Conservation (phyloP, 1,284 basidiomycete genomes). For the Ceraceosorus bombacis region DNA sequence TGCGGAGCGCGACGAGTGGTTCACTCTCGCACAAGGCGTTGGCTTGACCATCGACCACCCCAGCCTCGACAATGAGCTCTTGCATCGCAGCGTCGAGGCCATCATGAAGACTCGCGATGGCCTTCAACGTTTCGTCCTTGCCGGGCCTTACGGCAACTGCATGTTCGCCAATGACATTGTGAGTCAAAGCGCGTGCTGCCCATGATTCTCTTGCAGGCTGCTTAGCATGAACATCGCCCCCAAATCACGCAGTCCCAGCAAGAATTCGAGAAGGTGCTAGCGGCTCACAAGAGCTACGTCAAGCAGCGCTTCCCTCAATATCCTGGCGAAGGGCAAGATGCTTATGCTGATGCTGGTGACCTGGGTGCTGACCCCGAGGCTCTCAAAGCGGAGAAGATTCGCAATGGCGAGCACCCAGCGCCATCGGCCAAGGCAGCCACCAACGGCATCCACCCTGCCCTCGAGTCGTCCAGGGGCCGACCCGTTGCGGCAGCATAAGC, state of each 20-base stretch:
- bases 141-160: constrained; percentile 51
- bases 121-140: constrained; percentile 52
- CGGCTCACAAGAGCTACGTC: constrained; percentile 51
- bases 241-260: constrained; percentile 31
- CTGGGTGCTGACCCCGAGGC: constrained; percentile 49
- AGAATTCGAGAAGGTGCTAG: constrained; percentile 49
- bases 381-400: constrained; percentile 28
- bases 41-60: constrained; percentile 52
- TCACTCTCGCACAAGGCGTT: constrained; percentile 48
- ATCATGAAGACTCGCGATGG: constrained; percentile 53
- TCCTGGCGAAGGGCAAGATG: constrained; percentile 47
- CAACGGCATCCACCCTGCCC: background rate
- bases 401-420: constrained; percentile 7
- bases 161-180: constrained; percentile 52
- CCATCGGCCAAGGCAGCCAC: background rate
- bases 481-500: no score
- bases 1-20: constrained; percentile 51
- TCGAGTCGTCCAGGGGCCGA: background rate
- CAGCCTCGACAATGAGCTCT: constrained; percentile 49
- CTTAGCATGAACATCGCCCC: no score
- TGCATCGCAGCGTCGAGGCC: constrained; percentile 49
- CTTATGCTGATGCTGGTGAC: constrained; percentile 52
- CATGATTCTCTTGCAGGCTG: no score
- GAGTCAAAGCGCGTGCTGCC: background rate
- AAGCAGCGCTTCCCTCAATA: constrained; percentile 42